Conservation (phyloP, 2,329 filamentous ascomycete species). For the Claviceps fusiformis region DNA sequence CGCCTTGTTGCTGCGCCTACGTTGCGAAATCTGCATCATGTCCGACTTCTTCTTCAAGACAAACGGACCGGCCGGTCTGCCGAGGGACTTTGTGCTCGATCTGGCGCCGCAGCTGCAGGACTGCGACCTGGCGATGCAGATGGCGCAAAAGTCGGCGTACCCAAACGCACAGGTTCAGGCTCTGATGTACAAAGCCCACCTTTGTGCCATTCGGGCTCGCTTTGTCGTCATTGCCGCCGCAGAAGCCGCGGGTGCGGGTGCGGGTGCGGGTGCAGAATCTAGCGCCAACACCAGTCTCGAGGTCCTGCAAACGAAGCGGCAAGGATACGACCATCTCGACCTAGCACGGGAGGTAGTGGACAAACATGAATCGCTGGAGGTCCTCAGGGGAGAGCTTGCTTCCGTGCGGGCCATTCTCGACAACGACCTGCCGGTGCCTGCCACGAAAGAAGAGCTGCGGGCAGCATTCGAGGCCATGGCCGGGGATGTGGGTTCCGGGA, state of each 20-base stretch:
- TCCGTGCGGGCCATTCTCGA: not conserved
- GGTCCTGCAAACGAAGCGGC: not conserved
- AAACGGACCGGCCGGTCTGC: constrained; percentile 1
- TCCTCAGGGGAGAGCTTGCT: not conserved
- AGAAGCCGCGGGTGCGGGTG: too few species aligned
- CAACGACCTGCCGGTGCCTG: constrained; percentile 31
- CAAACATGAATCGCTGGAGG: not conserved
- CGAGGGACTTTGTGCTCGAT: constrained; percentile 11
- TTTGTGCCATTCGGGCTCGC: constrained; percentile 18
- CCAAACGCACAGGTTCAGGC: constrained; percentile 34
- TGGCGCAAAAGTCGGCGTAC: constrained; percentile 21
- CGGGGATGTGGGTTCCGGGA: constrained; percentile 29
- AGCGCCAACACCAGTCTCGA: not conserved
- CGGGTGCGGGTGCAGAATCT: not conserved
- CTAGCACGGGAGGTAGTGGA: not conserved
- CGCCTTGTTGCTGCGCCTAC: constrained; percentile 29
- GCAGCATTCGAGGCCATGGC: constrained; percentile 39
- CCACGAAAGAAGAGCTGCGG: constrained; percentile 37
- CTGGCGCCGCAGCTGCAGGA: constrained; percentile 20
- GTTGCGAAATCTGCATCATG: constrained; percentile 34
- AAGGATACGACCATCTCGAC: not conserved
- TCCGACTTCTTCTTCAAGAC: constrained; percentile 21
- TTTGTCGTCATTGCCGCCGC: constrained; percentile 13
- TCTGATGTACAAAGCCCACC: constrained; percentile 33
- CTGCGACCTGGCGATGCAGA: constrained; percentile 26